Evolutionary conservation across 768 basidiomycete species (phyloP).

Genomic region (Suillus fuscotomentosus): DNA sequence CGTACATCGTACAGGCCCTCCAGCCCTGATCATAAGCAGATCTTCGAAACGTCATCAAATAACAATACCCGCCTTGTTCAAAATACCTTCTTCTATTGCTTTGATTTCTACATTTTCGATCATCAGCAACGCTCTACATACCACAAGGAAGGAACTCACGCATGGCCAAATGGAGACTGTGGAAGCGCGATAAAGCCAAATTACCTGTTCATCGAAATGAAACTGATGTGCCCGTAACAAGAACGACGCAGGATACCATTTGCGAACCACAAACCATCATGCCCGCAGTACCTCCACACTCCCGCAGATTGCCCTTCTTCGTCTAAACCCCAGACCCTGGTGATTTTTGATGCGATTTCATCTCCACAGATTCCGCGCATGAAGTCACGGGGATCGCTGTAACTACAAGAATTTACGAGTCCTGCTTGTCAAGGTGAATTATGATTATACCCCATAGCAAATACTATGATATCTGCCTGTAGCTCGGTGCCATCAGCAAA

Average conservation of each 20-base stretch:
- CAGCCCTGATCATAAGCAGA: neutral
- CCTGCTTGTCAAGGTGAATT: too few relatives aligned
- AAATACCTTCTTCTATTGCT: slow-evolving; percentile 28
- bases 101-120: slow-evolving; percentile 21
- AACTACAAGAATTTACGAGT: slow-evolving; percentile 30
- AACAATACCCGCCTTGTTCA: slow-evolving; percentile 1
- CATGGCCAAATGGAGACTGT: slow-evolving; percentile 29
- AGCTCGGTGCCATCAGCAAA: slow-evolving; percentile 30
- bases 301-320: slow-evolving; percentile 60
- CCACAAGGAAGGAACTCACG: slow-evolving; percentile 20
- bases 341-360: slow-evolving; percentile 26
- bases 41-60: neutral
- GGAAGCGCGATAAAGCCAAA: slow-evolving; percentile 23
- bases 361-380: slow-evolving; percentile 46
- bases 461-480: slow-evolving; percentile 31
- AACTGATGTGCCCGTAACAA: neutral
- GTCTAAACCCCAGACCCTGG: slow-evolving; percentile 59
- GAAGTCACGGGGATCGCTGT: slow-evolving; percentile 42
- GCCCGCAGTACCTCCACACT: slow-evolving; percentile 29
- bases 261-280: slow-evolving; percentile 36
- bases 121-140: neutral
- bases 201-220: slow-evolving; percentile 16
- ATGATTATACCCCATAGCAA: slow-evolving; percentile 27
- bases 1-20: neutral
- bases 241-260: slow-evolving; percentile 12